These are phyloP conservation scores for Aspergillus steynii DNA, from an alignment of 495 filamentous ascomycete species.

Conservation along the genomic window DNA sequence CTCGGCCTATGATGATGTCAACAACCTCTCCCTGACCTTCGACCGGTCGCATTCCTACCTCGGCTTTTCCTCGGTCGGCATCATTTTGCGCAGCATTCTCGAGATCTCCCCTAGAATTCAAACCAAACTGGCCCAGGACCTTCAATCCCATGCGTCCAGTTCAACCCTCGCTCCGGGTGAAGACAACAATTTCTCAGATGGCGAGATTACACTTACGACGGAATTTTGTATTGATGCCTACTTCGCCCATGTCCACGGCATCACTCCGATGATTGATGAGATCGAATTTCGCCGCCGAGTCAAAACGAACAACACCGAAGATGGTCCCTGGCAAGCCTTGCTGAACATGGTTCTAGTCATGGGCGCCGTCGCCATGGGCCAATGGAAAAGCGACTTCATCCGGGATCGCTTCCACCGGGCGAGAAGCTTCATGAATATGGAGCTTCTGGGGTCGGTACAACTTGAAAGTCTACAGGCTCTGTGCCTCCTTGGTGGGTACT, in stretches of 20 bases:
- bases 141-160: not conserved
- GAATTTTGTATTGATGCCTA: conserved; percentile 63
- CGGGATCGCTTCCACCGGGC: conserved; percentile 59
- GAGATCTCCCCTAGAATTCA: conserved; percentile 40
- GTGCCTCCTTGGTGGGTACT: conserved; percentile 65
- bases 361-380: conserved; percentile 54
- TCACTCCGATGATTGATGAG: conserved; percentile 72
- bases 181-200: not conserved
- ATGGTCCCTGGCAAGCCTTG: conserved; percentile 66
- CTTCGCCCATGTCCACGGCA: conserved; percentile 66
- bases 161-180: not conserved
- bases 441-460: conserved; percentile 64
- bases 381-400: too few relatives aligned
- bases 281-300: conserved; percentile 56
- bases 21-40: conserved; percentile 59
- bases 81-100: conserved; percentile 44
- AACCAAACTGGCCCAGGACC: conserved; percentile 33
- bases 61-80: conserved; percentile 50
- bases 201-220: conserved; percentile 10
- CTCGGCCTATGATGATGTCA: conserved; percentile 61
- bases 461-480: conserved; percentile 66
- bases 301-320: conserved; percentile 56
- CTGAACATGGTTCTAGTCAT: conserved; percentile 75
- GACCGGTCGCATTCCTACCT: conserved; percentile 62
- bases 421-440: conserved; percentile 62